Conservation (phyloP, 73 alveolate species). For the Urostyla sp. region DNA sequence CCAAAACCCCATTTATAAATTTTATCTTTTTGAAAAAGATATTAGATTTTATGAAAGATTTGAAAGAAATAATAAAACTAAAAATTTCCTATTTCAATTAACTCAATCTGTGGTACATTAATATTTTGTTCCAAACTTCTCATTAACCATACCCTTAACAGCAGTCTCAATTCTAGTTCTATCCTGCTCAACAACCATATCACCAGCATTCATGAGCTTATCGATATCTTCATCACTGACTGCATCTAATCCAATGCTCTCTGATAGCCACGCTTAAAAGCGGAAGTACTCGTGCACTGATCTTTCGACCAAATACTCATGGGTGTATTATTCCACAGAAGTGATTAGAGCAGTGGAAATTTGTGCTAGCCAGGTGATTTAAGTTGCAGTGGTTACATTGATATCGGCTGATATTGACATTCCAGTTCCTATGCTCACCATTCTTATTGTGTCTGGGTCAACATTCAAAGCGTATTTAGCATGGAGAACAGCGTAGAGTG, state of each 20-base stretch:
- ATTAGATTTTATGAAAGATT: too few species aligned
- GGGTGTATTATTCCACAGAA: constrained; percentile 17
- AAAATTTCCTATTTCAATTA: too few species aligned
- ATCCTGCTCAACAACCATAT: background rate
- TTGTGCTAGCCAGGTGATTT: constrained; percentile 25
- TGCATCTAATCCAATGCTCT: constrained; percentile 20
- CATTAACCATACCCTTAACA: constrained; percentile 2
- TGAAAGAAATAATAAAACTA: too few species aligned
- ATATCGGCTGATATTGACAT: background rate
- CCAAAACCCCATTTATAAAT: too few species aligned
- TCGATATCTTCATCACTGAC: constrained; percentile 10
- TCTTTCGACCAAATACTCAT: constrained; percentile 19
- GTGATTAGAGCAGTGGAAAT: constrained; percentile 32
- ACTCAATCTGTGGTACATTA: too few species aligned
- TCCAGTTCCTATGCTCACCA: constrained; percentile 48
- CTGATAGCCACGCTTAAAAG: constrained; percentile 19
- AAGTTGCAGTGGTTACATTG: background rate
- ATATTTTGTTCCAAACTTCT: constrained; percentile 4
- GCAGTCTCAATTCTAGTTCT: constrained; percentile 3
- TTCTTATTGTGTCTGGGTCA: constrained; percentile 16
- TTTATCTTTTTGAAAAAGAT: too few species aligned
- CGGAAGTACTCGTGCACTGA: constrained; percentile 6
- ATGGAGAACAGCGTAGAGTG: constrained; percentile 28
- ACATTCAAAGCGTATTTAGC: constrained; percentile 18
- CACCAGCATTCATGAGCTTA: constrained; percentile 9